phyloP scores from a whole-genome alignment of 1,139 yeast genomes.

The Tardiomyces depauwii region DNA sequence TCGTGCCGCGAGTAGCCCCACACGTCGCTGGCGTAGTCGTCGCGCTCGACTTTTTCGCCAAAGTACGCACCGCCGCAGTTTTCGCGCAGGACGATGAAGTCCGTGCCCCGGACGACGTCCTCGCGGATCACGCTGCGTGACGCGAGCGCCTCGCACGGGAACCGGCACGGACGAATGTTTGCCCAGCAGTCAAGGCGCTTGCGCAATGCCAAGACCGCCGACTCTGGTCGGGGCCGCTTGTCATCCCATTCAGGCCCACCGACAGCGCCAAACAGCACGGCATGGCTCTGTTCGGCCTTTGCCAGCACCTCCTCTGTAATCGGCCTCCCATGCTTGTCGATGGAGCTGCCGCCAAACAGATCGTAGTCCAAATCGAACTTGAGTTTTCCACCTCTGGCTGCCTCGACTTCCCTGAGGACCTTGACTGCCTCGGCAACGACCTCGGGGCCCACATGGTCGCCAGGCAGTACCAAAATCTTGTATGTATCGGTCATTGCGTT shows the following conservation, averaged over 20 bases:
- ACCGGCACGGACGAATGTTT: slow-evolving; percentile 77
- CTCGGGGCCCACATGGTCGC: slow-evolving; percentile 88
- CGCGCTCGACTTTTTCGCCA: slow-evolving; percentile 73
- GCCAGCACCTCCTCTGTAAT: slow-evolving; percentile 64
- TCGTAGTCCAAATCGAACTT: slow-evolving; percentile 60
- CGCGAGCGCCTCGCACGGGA: slow-evolving; percentile 59
- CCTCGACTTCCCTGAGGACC: slow-evolving; percentile 60
- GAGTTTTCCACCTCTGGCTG: slow-evolving; percentile 39
- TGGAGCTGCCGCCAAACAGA: slow-evolving; percentile 86
- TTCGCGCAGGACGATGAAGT: slow-evolving; percentile 74
- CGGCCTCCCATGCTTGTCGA: slow-evolving; percentile 81
- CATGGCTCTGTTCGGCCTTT: slow-evolving; percentile 68
- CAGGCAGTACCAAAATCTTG: slow-evolving; percentile 71
- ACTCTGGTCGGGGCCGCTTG: slow-evolving; percentile 52
- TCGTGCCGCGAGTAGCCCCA: slow-evolving; percentile 70
- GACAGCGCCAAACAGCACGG: slow-evolving; percentile 85
- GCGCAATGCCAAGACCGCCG: slow-evolving; percentile 69
- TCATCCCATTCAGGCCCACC: slow-evolving; percentile 97
- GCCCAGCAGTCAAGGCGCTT: slow-evolving; percentile 75
- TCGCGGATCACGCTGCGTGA: slow-evolving; percentile 66
- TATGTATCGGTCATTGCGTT: slow-evolving; percentile 22
- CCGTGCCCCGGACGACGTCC: slow-evolving; percentile 65
- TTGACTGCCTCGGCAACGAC: slow-evolving; percentile 74
- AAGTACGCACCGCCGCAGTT: slow-evolving; percentile 84
- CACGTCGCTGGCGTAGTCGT: slow-evolving; percentile 69